Evolutionary conservation across 2,329 filamentous ascomycete genomes (phyloP).

Genomic region (Lithohypha guttulata): DNA sequence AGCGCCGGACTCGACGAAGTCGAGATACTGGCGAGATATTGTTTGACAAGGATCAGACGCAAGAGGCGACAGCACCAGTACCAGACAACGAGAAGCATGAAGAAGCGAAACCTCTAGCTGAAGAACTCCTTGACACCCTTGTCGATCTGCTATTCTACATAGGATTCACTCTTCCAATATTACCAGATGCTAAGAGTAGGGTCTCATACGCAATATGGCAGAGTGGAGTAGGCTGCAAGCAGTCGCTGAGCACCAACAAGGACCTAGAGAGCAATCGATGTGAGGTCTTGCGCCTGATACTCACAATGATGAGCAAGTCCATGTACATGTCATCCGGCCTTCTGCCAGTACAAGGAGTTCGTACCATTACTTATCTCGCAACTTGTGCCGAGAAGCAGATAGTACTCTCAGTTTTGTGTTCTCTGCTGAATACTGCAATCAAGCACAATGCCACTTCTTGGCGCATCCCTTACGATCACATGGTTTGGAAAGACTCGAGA

Average conservation of each 20-base stretch:
- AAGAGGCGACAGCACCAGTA: constrained; percentile 34
- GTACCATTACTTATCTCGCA: constrained; percentile 77
- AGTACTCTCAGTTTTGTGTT: constrained; percentile 82
- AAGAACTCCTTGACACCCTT: constrained; percentile 84
- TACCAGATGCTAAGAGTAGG: constrained; percentile 61
- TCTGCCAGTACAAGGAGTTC: constrained; percentile 72
- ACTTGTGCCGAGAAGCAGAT: constrained; percentile 83
- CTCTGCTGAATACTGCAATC: constrained; percentile 82
- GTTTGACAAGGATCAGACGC: constrained; percentile 62
- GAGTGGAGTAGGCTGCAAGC: constrained; percentile 92
- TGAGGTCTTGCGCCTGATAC: constrained; percentile 74
- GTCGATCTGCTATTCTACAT: constrained; percentile 85
- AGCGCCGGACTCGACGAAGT: constrained; percentile 58
- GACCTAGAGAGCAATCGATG: constrained; percentile 88
- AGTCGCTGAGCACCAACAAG: constrained; percentile 73
- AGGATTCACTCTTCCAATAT: constrained; percentile 71
- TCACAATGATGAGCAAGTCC: constrained; percentile 79
- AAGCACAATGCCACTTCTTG: constrained; percentile 94
- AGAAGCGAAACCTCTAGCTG: constrained; percentile 74
- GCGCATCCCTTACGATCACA: constrained; percentile 86
- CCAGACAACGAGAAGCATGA: constrained; percentile 56
- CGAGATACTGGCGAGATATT: constrained; percentile 63
- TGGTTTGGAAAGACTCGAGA: constrained; percentile 83
- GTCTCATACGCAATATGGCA: constrained; percentile 95
- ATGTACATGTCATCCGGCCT: constrained; percentile 80